Percentiles rank a stretch among this genome's conserved stretches.
phyloP scores from a whole-genome alignment of 164 flowering plant genomes.

The Malania oleifera region DNA sequence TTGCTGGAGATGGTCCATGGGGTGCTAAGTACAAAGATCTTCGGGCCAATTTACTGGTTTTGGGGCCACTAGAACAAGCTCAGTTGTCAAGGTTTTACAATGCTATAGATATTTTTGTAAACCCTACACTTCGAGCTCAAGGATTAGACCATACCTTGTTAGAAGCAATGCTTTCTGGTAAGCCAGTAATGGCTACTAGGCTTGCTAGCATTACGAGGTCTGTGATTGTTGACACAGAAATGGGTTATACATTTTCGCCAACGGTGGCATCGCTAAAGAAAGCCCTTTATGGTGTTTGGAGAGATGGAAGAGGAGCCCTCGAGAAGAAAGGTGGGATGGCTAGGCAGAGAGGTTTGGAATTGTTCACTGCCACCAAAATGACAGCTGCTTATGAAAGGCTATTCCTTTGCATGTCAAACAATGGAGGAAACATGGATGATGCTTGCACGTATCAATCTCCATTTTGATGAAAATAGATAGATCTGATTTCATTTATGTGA shows the following conservation, averaged over 20 bases:
- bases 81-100: slow-evolving; percentile 58
- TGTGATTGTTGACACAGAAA: slow-evolving; percentile 42
- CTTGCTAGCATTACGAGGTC: slow-evolving; percentile 72
- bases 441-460: slow-evolving; percentile 22
- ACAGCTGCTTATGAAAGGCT: slow-evolving; percentile 66
- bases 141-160: slow-evolving; percentile 72
- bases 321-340: slow-evolving; percentile 45
- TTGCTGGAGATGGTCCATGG: slow-evolving; percentile 92
- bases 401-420: slow-evolving; percentile 54
- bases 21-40: slow-evolving; percentile 51
- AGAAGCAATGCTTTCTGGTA: slow-evolving; percentile 70
- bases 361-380: slow-evolving; percentile 78
- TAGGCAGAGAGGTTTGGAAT: slow-evolving; percentile 41
- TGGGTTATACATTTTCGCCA: slow-evolving; percentile 65
- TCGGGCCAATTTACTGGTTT: slow-evolving; percentile 45
- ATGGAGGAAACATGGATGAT: not conserved
- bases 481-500: not conserved
- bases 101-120: slow-evolving; percentile 60
- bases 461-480: not conserved
- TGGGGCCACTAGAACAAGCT: slow-evolving; percentile 60
- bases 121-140: slow-evolving; percentile 79
- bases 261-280: slow-evolving; percentile 43
- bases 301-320: slow-evolving; percentile 41
- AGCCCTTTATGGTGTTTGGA: slow-evolving; percentile 36
- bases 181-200: slow-evolving; percentile 69